These are phyloP conservation scores for Barbarea vulgaris DNA, from an alignment of 345 rosid genomes.

Conservation along the genomic window DNA sequence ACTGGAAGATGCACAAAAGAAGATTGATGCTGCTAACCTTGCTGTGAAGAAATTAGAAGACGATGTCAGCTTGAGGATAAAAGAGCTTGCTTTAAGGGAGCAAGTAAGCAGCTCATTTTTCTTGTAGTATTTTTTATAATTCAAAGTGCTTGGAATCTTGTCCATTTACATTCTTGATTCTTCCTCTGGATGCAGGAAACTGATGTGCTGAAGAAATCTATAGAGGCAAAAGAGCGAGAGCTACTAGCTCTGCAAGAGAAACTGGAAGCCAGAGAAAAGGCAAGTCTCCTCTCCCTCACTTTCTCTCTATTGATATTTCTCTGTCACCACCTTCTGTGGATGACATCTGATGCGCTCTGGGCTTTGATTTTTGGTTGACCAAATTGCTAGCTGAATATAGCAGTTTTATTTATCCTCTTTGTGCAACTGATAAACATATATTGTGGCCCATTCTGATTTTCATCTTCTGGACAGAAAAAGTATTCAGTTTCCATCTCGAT, in stretches of 20 bases:
- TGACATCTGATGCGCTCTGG: neutral
- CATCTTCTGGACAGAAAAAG: neutral
- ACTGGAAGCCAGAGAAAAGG: constrained; percentile 82
- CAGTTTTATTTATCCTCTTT: neutral
- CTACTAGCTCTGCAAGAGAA: constrained; percentile 65
- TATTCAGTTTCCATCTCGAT: neutral
- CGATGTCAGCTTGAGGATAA: constrained; percentile 61
- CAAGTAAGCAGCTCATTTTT: constrained; percentile 52
- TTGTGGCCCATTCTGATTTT: neutral
- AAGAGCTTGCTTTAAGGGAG: constrained; percentile 58
- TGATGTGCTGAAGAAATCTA: constrained; percentile 54
- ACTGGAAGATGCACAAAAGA: constrained; percentile 75
- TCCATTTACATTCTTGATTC: constrained; percentile 28
- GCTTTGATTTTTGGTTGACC: neutral
- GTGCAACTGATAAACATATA: constrained; percentile 1
- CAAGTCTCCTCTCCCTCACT: constrained; percentile 34
- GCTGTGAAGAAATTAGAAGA: constrained; percentile 70
- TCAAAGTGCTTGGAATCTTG: neutral
- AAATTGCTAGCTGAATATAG: constrained; percentile 1
- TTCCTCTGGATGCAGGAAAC: constrained; percentile 57
- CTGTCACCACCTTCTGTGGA: neutral
- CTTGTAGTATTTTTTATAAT: neutral
- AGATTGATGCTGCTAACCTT: constrained; percentile 63
- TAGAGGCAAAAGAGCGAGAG: constrained; percentile 71
- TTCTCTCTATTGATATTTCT: neutral